Conservation (phyloP, 805 yeast genomes). For the Metschnikowia gruessii region DNA sequence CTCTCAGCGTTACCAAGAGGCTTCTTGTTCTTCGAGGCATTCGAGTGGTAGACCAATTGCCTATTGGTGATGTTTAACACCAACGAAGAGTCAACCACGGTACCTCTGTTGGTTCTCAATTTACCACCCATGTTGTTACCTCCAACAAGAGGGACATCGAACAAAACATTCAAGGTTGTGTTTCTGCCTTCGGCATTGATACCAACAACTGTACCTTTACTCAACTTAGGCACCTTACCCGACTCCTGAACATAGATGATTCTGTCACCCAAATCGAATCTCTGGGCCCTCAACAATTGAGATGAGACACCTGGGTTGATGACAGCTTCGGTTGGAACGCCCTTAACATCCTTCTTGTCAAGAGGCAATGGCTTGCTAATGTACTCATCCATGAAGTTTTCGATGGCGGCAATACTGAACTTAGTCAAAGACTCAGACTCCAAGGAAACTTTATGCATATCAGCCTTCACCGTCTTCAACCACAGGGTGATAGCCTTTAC, state of each 20-base stretch:
- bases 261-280: conserved; percentile 84
- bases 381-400: conserved; percentile 50
- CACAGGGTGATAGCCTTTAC: conserved; percentile 44
- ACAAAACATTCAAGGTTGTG: conserved; percentile 69
- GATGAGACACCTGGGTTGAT: conserved; percentile 72
- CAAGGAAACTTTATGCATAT: conserved; percentile 61
- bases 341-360: conserved; percentile 58
- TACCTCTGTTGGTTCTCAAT: conserved; percentile 74
- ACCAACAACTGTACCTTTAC: conserved; percentile 87
- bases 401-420: conserved; percentile 64
- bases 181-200: conserved; percentile 55
- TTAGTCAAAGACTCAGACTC: conserved; percentile 77
- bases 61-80: conserved; percentile 72
- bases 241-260: conserved; percentile 79
- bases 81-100: conserved; percentile 75
- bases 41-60: conserved; percentile 75
- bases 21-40: conserved; percentile 49
- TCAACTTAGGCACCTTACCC: conserved; percentile 85
- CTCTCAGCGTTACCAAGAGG: conserved; percentile 26
- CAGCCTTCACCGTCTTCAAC: conserved; percentile 48
- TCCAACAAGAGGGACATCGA: conserved; percentile 78
- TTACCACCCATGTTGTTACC: conserved; percentile 83
- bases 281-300: conserved; percentile 68
- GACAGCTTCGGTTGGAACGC: conserved; percentile 83
- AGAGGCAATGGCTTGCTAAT: conserved; percentile 43